Percentiles rank a stretch among this genome's conserved stretches.
phyloP scores from a whole-genome alignment of 345 rosid genomes.

The Camelina neglecta region DNA sequence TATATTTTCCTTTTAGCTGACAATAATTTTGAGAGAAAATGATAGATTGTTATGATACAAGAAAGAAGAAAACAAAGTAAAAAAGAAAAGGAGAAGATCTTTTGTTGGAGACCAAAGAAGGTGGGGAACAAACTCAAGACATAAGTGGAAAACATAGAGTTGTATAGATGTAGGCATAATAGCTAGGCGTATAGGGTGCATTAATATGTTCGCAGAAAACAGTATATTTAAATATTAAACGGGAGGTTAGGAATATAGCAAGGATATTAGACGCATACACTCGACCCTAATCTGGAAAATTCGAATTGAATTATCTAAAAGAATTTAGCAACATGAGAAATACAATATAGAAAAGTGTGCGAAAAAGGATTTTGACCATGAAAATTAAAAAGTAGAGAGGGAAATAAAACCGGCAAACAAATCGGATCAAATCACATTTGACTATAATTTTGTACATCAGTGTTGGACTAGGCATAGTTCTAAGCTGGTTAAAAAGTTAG shows the following conservation, averaged over 20 bases:
- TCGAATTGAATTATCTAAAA: constrained; percentile 6
- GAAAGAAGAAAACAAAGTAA: constrained; percentile 12
- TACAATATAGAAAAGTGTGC: constrained; percentile 8
- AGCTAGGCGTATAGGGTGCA: constrained; percentile 40
- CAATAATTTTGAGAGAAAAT: constrained; percentile 31
- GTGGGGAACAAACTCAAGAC: constrained; percentile 51
- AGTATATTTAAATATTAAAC: constrained; percentile 8
- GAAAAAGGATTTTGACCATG: constrained; percentile 35
- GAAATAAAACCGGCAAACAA: constrained; percentile 31
- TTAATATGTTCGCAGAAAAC: constrained; percentile 32
- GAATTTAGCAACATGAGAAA: background rate
- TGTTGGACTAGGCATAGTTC: constrained; percentile 40
- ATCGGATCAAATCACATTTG: constrained; percentile 48
- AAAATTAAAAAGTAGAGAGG: constrained; percentile 11
- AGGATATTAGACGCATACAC: constrained; percentile 30
- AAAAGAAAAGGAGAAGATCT: constrained; percentile 35
- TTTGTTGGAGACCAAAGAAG: constrained; percentile 52
- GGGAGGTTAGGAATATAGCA: constrained; percentile 36
- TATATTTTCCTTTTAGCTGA: constrained; percentile 36
- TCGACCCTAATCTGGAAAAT: constrained; percentile 36
- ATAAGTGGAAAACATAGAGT: constrained; percentile 49
- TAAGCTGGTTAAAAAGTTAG: constrained; percentile 19
- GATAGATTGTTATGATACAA: constrained; percentile 28
- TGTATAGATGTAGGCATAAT: constrained; percentile 43
- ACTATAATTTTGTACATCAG: constrained; percentile 39